Evolutionary conservation across 257 asterid species (phyloP).

Genomic region (Solanum chiquidenum): DNA sequence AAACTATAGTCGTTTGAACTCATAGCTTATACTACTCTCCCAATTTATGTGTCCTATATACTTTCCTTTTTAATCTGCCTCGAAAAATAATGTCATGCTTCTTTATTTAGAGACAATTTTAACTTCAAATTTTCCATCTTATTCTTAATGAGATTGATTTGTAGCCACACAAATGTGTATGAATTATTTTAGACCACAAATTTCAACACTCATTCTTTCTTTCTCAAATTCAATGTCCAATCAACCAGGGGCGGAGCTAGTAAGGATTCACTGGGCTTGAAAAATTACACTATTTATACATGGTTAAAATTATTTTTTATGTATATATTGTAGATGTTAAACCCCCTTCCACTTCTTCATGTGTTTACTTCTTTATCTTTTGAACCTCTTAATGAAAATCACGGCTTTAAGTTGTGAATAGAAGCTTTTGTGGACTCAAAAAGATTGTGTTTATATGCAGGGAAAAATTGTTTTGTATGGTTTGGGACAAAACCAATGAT

Average conservation of each 20-base stretch:
- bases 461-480: slow-evolving; percentile 33
- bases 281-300: too few relatives aligned
- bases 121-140: not conserved
- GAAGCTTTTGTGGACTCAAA: not conserved
- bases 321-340: too few relatives aligned
- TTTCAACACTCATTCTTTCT: not conserved
- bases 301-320: too few relatives aligned
- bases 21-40: too few relatives aligned
- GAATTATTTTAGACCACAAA: not conserved
- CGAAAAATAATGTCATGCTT: not conserved
- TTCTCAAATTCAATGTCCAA: not conserved
- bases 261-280: too few relatives aligned
- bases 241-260: not conserved
- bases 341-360: too few relatives aligned
- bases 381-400: too few relatives aligned
- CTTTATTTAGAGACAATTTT: not conserved
- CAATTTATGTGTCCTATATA: too few relatives aligned
- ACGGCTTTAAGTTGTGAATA: not conserved
- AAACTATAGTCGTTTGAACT: not conserved
- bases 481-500: slow-evolving; percentile 39
- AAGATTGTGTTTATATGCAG: slow-evolving; percentile 10
- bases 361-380: too few relatives aligned
- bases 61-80: too few relatives aligned
- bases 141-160: not conserved
- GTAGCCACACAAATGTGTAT: not conserved